Base-by-base conservation (phyloP, 371 early-diverging fungal species). In the Coemansia sp. region DNA sequence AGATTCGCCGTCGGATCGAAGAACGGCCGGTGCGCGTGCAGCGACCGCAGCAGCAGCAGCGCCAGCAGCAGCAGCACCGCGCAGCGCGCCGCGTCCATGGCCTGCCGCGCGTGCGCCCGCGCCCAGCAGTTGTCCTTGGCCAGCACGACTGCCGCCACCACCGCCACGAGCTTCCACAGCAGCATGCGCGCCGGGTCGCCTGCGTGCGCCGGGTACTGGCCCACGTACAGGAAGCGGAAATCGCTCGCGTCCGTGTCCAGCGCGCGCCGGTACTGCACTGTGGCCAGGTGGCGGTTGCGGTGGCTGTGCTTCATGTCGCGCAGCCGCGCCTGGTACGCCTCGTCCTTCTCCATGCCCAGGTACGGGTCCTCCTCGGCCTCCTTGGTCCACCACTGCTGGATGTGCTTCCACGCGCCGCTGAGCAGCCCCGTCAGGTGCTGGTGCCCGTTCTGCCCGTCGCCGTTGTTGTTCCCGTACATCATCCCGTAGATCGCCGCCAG, bases 121-220 rank as follows among this genome's bases (percentile, higher is more conserved):
- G 51, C 44, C 66, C 83, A 72, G 61, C 86, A 86, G 65, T 83
- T 86, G 59, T 84, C 83, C 66, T 83, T 86, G 31, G 81, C 66
- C 44, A 86, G 67, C 24, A 84, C 43, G 0, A 77, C 75, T 0
- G 77, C 74, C 18, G 80, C 58, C 1, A 80, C 34, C 6, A 84
- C 78, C 1, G 75, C 76, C 10, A 75, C n/a, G 10, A 86, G 71
- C 64, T 86, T 86, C 65, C 72, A 77, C 46, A 77, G 61, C 80
- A 86, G 80, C 58, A 78, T 52, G 16, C 81, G 77, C 29, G 81
- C 79, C 34, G 83, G 81, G 48, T 86, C 82, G 2, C 74, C 72
- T 9, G 84, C 80, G 53, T 78, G 78, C 31, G 74, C 80, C 36
- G 80, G 80, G 38, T 78, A 80, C 49, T 71, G 66, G 53, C 66